phyloP scores from a whole-genome alignment of 768 basidiomycete genomes.

The Lactarius hatsudake region DNA sequence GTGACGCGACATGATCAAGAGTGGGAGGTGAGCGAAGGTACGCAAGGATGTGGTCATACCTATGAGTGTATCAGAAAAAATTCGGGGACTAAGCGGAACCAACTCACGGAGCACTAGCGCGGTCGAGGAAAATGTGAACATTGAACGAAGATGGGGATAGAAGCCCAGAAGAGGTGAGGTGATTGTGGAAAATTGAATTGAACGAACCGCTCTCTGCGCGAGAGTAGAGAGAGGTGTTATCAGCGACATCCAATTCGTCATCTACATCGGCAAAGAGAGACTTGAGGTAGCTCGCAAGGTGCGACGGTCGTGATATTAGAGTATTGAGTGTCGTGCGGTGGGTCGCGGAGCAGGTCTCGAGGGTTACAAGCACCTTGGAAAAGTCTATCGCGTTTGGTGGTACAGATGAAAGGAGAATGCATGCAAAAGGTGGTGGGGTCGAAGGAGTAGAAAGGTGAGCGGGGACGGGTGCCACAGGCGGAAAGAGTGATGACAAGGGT shows the following conservation, averaged over 20 bases:
- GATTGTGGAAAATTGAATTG: conserved; percentile 55
- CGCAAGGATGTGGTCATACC: conserved; percentile 66
- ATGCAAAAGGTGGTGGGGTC: conserved; percentile 56
- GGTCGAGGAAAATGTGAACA: conserved; percentile 75
- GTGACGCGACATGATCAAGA: conserved; percentile 45
- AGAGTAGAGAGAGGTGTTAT: conserved; percentile 56
- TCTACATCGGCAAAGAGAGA: conserved; percentile 33
- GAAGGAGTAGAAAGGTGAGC: conserved; percentile 44
- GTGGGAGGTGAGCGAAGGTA: conserved; percentile 64
- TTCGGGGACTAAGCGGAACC: background rate
- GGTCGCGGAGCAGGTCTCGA: conserved; percentile 71
- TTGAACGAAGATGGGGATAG: conserved; percentile 43
- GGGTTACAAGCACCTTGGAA: conserved; percentile 60
- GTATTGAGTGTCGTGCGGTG: conserved; percentile 67
- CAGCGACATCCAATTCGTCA: conserved; percentile 38
- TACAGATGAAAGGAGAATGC: conserved; percentile 58
- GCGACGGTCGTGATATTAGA: conserved; percentile 64
- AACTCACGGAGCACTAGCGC: conserved; percentile 76
- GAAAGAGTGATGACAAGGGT: conserved; percentile 38
- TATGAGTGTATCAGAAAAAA: conserved; percentile 32
- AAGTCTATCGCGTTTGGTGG: conserved; percentile 52
- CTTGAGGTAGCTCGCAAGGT: conserved; percentile 45
- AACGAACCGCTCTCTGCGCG: conserved; percentile 44
- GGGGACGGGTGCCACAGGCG: conserved; percentile 51
- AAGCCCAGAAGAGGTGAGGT: conserved; percentile 59